phyloP scores from a whole-genome alignment of 2,329 filamentous ascomycete genomes.

The Penicillium sp. region DNA sequence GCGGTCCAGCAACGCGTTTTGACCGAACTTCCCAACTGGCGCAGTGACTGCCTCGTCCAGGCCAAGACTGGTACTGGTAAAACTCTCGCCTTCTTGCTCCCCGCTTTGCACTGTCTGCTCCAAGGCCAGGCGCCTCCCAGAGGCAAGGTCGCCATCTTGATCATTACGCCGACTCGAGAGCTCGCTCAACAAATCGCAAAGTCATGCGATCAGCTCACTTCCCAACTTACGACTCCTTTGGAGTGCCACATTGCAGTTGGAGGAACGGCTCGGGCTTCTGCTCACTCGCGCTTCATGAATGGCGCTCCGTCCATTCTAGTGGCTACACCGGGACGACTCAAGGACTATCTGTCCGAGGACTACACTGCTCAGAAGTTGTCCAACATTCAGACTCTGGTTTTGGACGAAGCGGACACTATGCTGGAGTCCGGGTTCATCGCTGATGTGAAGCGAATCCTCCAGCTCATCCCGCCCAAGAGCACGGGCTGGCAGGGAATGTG shows the following conservation, averaged over 20 bases:
- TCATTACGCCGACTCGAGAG: conserved; percentile 49
- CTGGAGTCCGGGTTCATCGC: conserved; percentile 44
- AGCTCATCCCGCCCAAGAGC: conserved; percentile 49
- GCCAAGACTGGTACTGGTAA: conserved; percentile 51
- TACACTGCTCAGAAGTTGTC: conserved; percentile 42
- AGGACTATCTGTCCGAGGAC: conserved; percentile 46
- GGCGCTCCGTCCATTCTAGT: conserved; percentile 39
- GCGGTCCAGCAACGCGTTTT: conserved; percentile 54
- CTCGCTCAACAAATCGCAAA: conserved; percentile 50
- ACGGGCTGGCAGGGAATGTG: conserved; percentile 57
- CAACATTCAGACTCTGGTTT: conserved; percentile 48
- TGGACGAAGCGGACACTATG: conserved; percentile 41
- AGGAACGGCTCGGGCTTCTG: conserved; percentile 30
- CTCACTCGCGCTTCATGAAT: conserved; percentile 28
- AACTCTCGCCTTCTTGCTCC: conserved; percentile 48
- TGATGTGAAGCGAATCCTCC: conserved; percentile 51
- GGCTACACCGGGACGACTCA: conserved; percentile 47
- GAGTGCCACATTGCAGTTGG: conserved; percentile 47
- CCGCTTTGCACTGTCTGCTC: conserved; percentile 46
- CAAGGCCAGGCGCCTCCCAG: conserved; percentile 24
- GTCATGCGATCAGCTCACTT: conserved; percentile 43
- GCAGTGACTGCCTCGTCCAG: conserved; percentile 52
- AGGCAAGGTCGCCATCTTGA: conserved; percentile 44
- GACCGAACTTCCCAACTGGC: conserved; percentile 47
- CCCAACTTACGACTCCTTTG: conserved; percentile 35